Evolutionary conservation across 345 rosid genomes (phyloP), one percentile per base, ranked within the genome.

Genomic region (Nasturtium officinale): DNA sequence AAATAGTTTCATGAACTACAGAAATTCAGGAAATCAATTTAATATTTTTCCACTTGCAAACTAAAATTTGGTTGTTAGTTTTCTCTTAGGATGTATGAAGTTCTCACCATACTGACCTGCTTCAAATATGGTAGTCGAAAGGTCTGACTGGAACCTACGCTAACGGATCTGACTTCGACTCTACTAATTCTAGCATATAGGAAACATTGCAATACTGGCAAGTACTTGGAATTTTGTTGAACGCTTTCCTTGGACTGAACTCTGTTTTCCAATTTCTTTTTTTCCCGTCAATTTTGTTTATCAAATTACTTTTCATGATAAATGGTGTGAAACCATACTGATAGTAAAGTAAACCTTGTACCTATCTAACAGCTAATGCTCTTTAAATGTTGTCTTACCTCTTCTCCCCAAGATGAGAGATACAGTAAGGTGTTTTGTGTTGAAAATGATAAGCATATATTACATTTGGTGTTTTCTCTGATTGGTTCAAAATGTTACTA

Each of bases 171-270:
- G 71, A 68, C 67, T 73, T 78, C 65, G 42, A 48, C 73, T 61
- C 73, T 73, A 61, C 66, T 78, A 75, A 78, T 62, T 72, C 77
- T 79, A 65, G 70, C 71, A 48, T 76, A 69, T 77, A 70, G 80
- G 67, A 60, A 71, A 35, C 72, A 64, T 64, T 77, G 62, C 80
- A 71, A 77, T 71, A 65, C 76, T 71, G 76, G 76, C 76, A 70
- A 77, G 72, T 77, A 35, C 65, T 70, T 77, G 62, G 32, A 64
- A 63, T 47, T 70, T 57, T 46, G 72, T 57, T 77, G 61, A 55
- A 57, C 38, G 76, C 61, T 28, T 47, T 55, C 66, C 61, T 26
- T 55, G 71, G 53, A 70, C 21, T 76, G 71, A 48, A 64, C 28
- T 26, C 18, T 65, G 42, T 20, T 56, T 66, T 59, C 58, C 32